These are phyloP conservation scores for Stenogyne calaminthoides DNA, from an alignment of 305 asterid genomes.

Conservation along the genomic window DNA sequence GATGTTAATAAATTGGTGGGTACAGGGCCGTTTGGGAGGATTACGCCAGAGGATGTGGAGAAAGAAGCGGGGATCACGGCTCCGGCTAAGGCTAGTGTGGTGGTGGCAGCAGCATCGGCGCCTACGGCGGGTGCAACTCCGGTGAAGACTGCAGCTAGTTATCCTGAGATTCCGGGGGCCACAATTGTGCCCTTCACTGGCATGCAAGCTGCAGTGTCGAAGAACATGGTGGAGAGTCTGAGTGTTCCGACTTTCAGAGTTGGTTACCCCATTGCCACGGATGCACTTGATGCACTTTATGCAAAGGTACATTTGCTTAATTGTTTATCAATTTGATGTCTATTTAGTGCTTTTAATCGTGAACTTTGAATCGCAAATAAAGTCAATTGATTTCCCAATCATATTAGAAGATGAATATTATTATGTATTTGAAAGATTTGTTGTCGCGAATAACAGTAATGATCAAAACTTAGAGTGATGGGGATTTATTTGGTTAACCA, in stretches of 20 bases:
- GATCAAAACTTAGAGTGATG: neutral
- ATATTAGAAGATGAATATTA: neutral
- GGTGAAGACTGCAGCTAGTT: conserved; percentile 39
- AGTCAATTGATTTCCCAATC: neutral
- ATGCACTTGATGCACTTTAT: conserved; percentile 83
- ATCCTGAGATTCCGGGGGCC: conserved; percentile 72
- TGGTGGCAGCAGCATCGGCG: conserved; percentile 32
- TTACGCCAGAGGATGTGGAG: conserved; percentile 89
- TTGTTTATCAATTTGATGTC: neutral
- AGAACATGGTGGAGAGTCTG: conserved; percentile 90
- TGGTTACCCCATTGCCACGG: conserved; percentile 73
- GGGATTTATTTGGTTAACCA: neutral
- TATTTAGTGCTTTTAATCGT: neutral
- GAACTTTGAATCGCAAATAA: conserved; percentile 1
- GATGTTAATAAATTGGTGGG: conserved; percentile 68
- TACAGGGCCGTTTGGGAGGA: conserved; percentile 86
- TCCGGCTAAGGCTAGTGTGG: conserved; percentile 43
- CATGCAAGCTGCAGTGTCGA: conserved; percentile 92
- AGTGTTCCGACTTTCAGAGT: conserved; percentile 90
- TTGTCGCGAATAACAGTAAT: neutral
- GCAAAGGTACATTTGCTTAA: conserved; percentile 55
- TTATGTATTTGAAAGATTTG: neutral
- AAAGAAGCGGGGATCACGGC: conserved; percentile 78
- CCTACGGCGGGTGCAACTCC: conserved; percentile 31
- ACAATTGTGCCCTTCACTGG: conserved; percentile 75